These are phyloP conservation scores for Bimuria novae-zelandiae DNA, from an alignment of 2,329 filamentous ascomycete genomes.

Conservation along the genomic window DNA sequence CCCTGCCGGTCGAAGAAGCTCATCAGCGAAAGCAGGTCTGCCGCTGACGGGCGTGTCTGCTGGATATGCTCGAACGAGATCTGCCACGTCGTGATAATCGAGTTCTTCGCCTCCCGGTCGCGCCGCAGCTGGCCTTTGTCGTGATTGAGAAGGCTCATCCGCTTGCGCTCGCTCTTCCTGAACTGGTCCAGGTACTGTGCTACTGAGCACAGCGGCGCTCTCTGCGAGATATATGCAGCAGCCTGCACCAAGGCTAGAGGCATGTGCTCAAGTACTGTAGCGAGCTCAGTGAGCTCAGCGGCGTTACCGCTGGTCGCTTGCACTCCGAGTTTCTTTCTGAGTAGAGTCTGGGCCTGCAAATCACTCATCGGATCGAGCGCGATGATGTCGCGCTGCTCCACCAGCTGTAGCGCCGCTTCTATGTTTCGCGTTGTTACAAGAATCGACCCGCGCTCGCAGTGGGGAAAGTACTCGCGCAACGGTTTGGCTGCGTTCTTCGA, in stretches of 20 bases:
- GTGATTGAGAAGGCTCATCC: constrained; percentile 19
- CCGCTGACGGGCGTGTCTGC: constrained; percentile 14
- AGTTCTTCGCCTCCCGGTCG: constrained; percentile 40
- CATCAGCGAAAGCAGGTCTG: constrained; percentile 21
- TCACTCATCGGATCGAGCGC: constrained; percentile 16
- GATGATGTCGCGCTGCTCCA: constrained; percentile 15
- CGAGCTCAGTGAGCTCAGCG: neutral
- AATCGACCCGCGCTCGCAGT: constrained; percentile 14
- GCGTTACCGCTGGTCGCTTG: neutral
- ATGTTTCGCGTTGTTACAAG: constrained; percentile 16
- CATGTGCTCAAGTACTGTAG: constrained; percentile 35
- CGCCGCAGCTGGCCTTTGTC: constrained; percentile 40
- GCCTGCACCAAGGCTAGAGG: constrained; percentile 44
- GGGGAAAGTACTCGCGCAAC: constrained; percentile 11
- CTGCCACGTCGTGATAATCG: constrained; percentile 46
- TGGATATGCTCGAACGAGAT: constrained; percentile 42
- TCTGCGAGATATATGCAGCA: constrained; percentile 36
- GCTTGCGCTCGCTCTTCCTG: constrained; percentile 40
- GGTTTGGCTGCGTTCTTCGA: neutral
- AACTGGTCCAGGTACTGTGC: constrained; percentile 48
- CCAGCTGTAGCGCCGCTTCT: constrained; percentile 12
- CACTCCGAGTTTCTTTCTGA: constrained; percentile 12
- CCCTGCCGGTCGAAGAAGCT: constrained; percentile 20
- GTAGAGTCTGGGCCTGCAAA: constrained; percentile 8
- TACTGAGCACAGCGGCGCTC: constrained; percentile 20